phyloP scores from a whole-genome alignment of 1,139 yeast species.

The Geotrichum carabidarum region DNA sequence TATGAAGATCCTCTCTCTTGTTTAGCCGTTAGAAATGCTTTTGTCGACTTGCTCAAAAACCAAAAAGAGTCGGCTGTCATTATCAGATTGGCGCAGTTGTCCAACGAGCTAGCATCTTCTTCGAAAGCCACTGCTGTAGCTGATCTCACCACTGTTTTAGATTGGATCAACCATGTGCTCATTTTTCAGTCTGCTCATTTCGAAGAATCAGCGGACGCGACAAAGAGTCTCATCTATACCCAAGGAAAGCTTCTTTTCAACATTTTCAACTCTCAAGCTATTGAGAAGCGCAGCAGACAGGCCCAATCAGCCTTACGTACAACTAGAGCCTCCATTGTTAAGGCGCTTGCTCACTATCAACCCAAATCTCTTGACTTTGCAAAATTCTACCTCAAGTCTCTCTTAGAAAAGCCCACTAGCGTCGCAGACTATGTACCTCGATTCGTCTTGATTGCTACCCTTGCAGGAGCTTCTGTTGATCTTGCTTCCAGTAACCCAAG shows the following conservation, averaged over 20 bases:
- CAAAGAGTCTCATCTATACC: conserved; percentile 22
- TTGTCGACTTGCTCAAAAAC: conserved; percentile 37
- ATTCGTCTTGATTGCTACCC: conserved; percentile 26
- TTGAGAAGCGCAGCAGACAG: conserved; percentile 26
- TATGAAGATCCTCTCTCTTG: conserved; percentile 51
- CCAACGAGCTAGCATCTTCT: conserved; percentile 38
- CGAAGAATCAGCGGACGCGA: conserved; percentile 17
- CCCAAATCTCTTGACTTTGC: conserved; percentile 19
- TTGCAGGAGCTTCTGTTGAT: conserved; percentile 33
- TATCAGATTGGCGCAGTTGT: conserved; percentile 22
- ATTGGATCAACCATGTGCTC: conserved; percentile 48
- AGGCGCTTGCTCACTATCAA: conserved; percentile 16
- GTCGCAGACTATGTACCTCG: conserved; percentile 24
- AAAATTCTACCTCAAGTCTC: conserved; percentile 24
- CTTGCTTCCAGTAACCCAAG: conserved; percentile 27
- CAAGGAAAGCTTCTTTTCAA: conserved; percentile 31
- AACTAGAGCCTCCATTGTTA: conserved; percentile 27
- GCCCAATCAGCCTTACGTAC: conserved; percentile 31
- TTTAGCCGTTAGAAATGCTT: conserved; percentile 39
- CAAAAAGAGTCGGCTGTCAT: conserved; percentile 38
- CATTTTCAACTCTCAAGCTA: conserved; percentile 22
- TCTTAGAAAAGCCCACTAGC: conserved; percentile 19
- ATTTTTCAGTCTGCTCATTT: conserved; percentile 14
- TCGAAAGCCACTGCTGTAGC: conserved; percentile 46
- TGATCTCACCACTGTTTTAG: conserved; percentile 52